Percentiles rank a stretch among this genome's conserved stretches.
Conservation (phyloP, 176 grass and related monocot genomes). For the Aegilops speltoides region DNA sequence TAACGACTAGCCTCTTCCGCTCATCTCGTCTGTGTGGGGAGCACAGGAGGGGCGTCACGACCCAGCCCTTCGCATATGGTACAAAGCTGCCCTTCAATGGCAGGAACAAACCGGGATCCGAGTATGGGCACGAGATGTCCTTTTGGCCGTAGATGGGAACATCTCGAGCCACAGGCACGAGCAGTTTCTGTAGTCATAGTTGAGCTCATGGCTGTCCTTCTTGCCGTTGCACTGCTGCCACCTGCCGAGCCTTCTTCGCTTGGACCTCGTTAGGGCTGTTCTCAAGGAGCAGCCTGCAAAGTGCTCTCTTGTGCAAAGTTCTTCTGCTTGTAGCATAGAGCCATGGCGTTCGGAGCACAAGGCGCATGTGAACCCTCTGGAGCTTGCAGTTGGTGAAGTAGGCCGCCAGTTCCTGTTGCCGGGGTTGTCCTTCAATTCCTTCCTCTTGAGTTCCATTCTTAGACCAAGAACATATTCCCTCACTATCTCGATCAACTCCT, state of each 20-base stretch:
- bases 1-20: conserved; percentile 27
- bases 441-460: conserved; percentile 86
- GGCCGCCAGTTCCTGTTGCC: conserved; percentile 85
- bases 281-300: conserved; percentile 94
- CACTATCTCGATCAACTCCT: conserved; percentile 91
- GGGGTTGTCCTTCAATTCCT: conserved; percentile 69
- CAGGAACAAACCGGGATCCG: conserved; percentile 60
- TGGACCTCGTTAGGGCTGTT: conserved; percentile 67
- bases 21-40: conserved; percentile 89
- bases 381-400: conserved; percentile 99
- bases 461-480: conserved; percentile 89
- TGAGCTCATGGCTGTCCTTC: conserved; percentile 62
- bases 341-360: conserved; percentile 83
- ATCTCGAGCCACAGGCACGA: conserved; percentile 85
- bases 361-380: conserved; percentile 87
- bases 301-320: conserved; percentile 74
- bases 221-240: conserved; percentile 63
- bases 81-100: conserved; percentile 80
- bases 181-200: conserved; percentile 97
- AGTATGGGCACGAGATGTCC: conserved; percentile 87
- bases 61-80: conserved; percentile 89
- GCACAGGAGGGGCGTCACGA: no score
- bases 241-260: conserved; percentile 82
- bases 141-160: conserved; percentile 97
- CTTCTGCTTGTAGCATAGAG: conserved; percentile 65